Evolutionary conservation across 73 alveolate genomes (phyloP).

Genomic region (Breviolum minutum): DNA sequence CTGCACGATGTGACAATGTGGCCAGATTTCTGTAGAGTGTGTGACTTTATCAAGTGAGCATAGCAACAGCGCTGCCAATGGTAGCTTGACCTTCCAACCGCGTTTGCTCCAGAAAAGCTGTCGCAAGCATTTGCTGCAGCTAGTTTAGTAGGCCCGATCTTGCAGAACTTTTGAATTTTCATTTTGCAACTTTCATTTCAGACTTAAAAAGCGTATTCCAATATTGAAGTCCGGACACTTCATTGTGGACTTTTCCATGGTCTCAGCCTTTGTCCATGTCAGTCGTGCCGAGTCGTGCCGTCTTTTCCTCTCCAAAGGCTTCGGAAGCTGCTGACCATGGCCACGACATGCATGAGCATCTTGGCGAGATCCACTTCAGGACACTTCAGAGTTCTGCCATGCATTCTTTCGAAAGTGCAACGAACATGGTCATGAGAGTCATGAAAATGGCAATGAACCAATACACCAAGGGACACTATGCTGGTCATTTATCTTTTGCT

Average conservation of each 20-base stretch:
- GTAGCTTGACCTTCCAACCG: too few relatives aligned
- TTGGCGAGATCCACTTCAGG: not conserved
- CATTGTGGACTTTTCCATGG: too few relatives aligned
- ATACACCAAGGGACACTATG: conserved; percentile 40
- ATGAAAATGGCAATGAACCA: too few relatives aligned
- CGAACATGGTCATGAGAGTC: not conserved
- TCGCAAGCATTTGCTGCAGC: conserved; percentile 11
- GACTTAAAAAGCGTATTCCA: too few relatives aligned
- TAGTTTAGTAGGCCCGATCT: not conserved
- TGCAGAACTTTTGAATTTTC: not conserved
- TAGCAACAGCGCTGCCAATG: not conserved
- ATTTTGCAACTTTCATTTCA: too few relatives aligned
- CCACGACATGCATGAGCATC: conserved; percentile 82
- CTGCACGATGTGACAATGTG: not conserved
- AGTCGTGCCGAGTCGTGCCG: too few relatives aligned
- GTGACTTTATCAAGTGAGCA: not conserved
- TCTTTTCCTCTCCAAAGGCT: conserved; percentile 3
- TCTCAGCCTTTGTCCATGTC: too few relatives aligned
- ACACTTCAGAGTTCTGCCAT: not conserved
- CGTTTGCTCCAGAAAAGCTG: too few relatives aligned
- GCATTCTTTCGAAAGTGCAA: not conserved
- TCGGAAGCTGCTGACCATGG: conserved; percentile 88
- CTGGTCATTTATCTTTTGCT: conserved; percentile 92
- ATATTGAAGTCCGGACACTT: too few relatives aligned
- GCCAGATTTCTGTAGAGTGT: not conserved